Base-by-base conservation (phyloP, 768 basidiomycete species). In the Dioszegia hungarica region DNA sequence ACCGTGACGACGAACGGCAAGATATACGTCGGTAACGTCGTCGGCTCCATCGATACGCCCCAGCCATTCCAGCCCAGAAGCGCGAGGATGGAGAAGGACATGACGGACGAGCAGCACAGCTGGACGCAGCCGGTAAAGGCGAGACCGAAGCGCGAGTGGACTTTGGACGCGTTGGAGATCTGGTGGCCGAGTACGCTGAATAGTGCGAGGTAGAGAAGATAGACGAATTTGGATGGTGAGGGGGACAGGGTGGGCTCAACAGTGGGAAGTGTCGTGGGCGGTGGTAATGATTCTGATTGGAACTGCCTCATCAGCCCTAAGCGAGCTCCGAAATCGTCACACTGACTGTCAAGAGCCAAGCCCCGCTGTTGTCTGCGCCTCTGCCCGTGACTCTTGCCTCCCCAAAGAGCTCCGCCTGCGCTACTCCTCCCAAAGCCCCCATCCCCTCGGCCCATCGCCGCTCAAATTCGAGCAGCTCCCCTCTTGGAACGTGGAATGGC, bases 1-100 rank as follows among this genome's bases (percentile, higher is more conserved):
- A 98, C 93, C 6, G 92, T 84, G 48, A 99, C 91, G 34, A 95
- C 87, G 56, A 97, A 88, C 1, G 93, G 93, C 49, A 99, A 80
- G 38, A 94, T 77, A 71, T 88, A 75, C 22, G 59, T 64, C n/a
- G 68, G 66, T 27, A 69, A 51, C 24, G 52, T 63, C 3, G 57
- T 57, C 27, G 66, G 60, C 50, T 46, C 33, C 3, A 40, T 50
- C n/a, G 60, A 61, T 5, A 44, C 28, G 44, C 67, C 65, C 66
- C 68, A 70, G 4, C 70, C 70, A 38, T 72, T 67, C 66, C 67
- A 91, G 0, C 91, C 90, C 40, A 89, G 84, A 20, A 98, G 79
- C 5, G 90, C 89, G 67, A 91, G 90, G 31, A 95, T 89, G 68
- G 90, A 92, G 43, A 95, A 81, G 65, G 89, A 90, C 50, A 93